A percentile compares a stretch with the other conserved stretches of the same genome.
Conservation (phyloP, 352 stramenopile genomes). For the Pythium insidiosum region DNA sequence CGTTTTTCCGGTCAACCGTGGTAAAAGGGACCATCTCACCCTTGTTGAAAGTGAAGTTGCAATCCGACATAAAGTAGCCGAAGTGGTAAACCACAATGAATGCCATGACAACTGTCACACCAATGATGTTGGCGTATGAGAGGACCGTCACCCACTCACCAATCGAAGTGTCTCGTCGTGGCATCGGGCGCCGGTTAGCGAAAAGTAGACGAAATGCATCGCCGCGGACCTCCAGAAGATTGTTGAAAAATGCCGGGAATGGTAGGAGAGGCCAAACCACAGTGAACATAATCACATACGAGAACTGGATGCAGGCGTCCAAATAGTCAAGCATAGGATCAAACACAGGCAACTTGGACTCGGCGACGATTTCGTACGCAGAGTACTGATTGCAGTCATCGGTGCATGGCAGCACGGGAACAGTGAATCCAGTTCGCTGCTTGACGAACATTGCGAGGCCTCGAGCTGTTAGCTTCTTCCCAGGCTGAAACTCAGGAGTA, state of each 20-base stretch:
- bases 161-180: slow-evolving; percentile 71
- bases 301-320: slow-evolving; percentile 85
- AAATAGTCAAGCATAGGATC: slow-evolving; percentile 84
- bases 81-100: slow-evolving; percentile 84
- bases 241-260: slow-evolving; percentile 82
- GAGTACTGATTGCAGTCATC: slow-evolving; percentile 85
- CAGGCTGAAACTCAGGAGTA: slow-evolving; percentile 9
- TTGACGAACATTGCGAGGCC: slow-evolving; percentile 59
- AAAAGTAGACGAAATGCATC: slow-evolving; percentile 80
- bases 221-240: slow-evolving; percentile 79
- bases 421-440: slow-evolving; percentile 55
- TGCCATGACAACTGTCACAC: slow-evolving; percentile 69
- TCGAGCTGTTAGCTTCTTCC: slow-evolving; percentile 56
- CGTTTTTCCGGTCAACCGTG: slow-evolving; percentile 27
- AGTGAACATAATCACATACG: slow-evolving; percentile 88
- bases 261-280: slow-evolving; percentile 85
- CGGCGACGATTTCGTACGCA: slow-evolving; percentile 78
- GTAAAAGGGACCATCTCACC: slow-evolving; percentile 75
- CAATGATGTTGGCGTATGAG: slow-evolving; percentile 82
- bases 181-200: slow-evolving; percentile 72
- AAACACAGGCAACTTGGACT: slow-evolving; percentile 77
- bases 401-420: slow-evolving; percentile 58
- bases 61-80: slow-evolving; percentile 65
- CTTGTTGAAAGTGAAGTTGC: slow-evolving; percentile 64
- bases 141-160: slow-evolving; percentile 81